Evolutionary conservation across 1,284 basidiomycete genomes (phyloP).

Genomic region (Stereum hirsutum): DNA sequence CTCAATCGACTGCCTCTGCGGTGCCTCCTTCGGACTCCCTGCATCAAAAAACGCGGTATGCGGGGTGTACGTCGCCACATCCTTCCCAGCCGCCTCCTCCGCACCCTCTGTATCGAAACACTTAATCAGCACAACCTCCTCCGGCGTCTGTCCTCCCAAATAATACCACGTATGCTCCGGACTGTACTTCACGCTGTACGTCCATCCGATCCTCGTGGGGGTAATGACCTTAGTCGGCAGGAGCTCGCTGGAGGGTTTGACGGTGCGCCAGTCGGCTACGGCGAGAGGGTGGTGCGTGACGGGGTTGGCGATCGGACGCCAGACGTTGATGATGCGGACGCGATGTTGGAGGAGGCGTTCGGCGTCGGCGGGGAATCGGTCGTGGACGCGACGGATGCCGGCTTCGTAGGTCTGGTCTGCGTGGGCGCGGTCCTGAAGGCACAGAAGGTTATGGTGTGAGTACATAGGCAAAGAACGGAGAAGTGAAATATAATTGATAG

Average conservation of each 20-base stretch:
- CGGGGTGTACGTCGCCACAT: constrained; percentile 35
- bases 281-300: constrained; percentile 40
- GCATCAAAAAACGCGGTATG: constrained; percentile 36
- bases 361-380: constrained; percentile 39
- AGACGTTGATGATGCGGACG: constrained; percentile 47
- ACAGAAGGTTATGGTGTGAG: constrained; percentile 8
- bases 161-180: constrained; percentile 37
- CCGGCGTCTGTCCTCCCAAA: constrained; percentile 32
- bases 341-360: constrained; percentile 38
- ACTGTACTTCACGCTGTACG: constrained; percentile 27
- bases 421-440: constrained; percentile 29
- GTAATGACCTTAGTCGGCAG: constrained; percentile 24
- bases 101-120: constrained; percentile 33
- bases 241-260: constrained; percentile 25
- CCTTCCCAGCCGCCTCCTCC: no score
- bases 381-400: constrained; percentile 39
- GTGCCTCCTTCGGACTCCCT: constrained; percentile 27
- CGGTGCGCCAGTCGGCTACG: constrained; percentile 32
- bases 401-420: constrained; percentile 50
- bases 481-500: no score
- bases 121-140: constrained; percentile 40
- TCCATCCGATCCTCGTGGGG: constrained; percentile 24
- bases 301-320: constrained; percentile 38
- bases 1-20: constrained; percentile 33
- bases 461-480: background rate